Conservation (phyloP, 352 stramenopile species). For the Phytophthora macrochlamydospora region DNA sequence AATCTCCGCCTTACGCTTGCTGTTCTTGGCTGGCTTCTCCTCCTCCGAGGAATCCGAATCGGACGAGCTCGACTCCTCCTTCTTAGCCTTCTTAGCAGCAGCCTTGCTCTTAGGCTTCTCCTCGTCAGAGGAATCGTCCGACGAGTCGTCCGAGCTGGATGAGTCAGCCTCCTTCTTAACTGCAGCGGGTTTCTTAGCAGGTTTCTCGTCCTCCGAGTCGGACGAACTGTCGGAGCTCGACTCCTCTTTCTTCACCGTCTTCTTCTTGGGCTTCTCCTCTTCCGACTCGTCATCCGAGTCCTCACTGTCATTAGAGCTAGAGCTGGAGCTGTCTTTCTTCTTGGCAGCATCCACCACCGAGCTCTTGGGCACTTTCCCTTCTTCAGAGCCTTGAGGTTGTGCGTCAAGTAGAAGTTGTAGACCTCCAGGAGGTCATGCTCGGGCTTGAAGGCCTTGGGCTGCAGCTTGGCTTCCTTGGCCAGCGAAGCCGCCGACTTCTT, state of each 20-base stretch:
- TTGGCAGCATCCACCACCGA: constrained; percentile 59
- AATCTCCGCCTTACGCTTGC: too few species aligned
- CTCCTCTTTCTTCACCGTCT: constrained; percentile 31
- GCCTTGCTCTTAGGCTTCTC: constrained; percentile 30
- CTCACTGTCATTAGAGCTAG: constrained; percentile 25
- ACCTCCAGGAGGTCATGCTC: constrained; percentile 78
- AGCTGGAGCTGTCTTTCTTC: constrained; percentile 39
- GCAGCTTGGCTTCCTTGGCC: constrained; percentile 76
- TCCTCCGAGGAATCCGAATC: constrained; percentile 59
- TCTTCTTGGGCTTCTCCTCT: constrained; percentile 8
- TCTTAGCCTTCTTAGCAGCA: constrained; percentile 14
- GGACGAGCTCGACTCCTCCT: constrained; percentile 36
- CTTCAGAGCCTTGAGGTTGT: constrained; percentile 48
- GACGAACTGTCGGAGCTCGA: constrained; percentile 37
- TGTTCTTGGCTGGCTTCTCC: constrained; percentile 44
- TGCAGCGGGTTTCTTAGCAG: constrained; percentile 10
- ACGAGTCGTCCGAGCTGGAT: constrained; percentile 12
- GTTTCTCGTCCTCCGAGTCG: constrained; percentile 37
- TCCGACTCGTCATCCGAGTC: constrained; percentile 25
- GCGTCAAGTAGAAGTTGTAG: constrained; percentile 71
- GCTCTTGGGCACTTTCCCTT: constrained; percentile 61
- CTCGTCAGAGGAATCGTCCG: constrained; percentile 22
- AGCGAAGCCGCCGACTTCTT: constrained; percentile 72
- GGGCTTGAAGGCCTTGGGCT: constrained; percentile 56
- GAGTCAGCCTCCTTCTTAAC: constrained; percentile 35